Evolutionary conservation across 2,329 filamentous ascomycete genomes (phyloP).

Genomic region (Fusarium buharicum): DNA sequence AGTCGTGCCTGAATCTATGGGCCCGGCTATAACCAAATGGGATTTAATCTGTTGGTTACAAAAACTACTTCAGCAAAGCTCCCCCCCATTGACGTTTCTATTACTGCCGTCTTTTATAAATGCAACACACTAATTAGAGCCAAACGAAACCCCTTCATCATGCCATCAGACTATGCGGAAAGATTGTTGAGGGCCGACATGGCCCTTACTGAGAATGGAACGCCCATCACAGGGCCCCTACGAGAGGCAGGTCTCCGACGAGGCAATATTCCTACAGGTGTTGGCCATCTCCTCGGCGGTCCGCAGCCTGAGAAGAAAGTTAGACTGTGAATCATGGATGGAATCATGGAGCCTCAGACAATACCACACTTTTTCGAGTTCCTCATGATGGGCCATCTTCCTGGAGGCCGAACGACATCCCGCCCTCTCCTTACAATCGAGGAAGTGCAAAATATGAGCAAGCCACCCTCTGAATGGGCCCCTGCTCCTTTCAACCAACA

Average conservation of each 20-base stretch:
- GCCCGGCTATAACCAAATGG: neutral
- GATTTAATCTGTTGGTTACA: neutral
- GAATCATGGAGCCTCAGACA: conserved; percentile 41
- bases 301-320: neutral
- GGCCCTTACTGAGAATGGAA: conserved; percentile 16
- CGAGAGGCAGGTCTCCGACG: neutral
- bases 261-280: conserved; percentile 5
- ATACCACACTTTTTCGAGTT: conserved; percentile 38
- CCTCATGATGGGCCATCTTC: conserved; percentile 18
- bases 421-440: conserved; percentile 13
- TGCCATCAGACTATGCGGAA: neutral
- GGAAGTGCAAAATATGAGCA: conserved; percentile 16
- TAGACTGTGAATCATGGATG: conserved; percentile 39
- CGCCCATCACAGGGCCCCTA: neutral
- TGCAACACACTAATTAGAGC: neutral
- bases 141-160: too few species aligned
- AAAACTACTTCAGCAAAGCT: neutral
- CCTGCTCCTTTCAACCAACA: conserved; percentile 34
- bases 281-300: conserved; percentile 3
- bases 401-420: conserved; percentile 9
- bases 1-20: conserved; percentile 5
- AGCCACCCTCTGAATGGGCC: conserved; percentile 39
- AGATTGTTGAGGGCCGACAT: conserved; percentile 12
- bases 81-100: neutral
- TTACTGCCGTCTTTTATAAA: neutral